A percentile compares a stretch with the other conserved stretches of the same genome.
phyloP scores from a whole-genome alignment of 768 basidiomycete species.

The Brasilioporus rufonigricans region DNA sequence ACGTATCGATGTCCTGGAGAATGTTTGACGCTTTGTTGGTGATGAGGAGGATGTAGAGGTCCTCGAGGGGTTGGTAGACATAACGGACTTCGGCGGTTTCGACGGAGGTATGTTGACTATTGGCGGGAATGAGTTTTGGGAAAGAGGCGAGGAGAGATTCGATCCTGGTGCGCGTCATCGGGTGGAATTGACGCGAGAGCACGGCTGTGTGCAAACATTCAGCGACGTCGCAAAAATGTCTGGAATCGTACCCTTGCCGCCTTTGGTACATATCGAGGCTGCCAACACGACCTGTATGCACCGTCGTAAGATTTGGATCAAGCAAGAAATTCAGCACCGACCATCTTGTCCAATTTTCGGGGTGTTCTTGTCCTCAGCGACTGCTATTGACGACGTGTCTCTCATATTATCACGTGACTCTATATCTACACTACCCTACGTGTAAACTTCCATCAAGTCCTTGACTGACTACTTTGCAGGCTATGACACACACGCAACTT shows the following conservation, averaged over 20 bases:
- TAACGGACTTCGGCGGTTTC: conserved; percentile 94
- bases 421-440: no score
- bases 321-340: conserved; percentile 4
- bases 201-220: conserved; percentile 55
- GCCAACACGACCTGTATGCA: conserved; percentile 78
- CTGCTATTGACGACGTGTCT: conserved; percentile 10
- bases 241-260: conserved; percentile 77
- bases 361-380: background rate
- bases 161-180: conserved; percentile 88
- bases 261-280: conserved; percentile 93
- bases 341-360: conserved; percentile 17
- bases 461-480: background rate
- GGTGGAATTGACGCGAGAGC: conserved; percentile 93
- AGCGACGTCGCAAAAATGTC: background rate
- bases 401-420: conserved; percentile 18
- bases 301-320: conserved; percentile 3
- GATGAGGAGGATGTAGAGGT: conserved; percentile 95
- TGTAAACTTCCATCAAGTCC: background rate
- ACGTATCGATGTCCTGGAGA: conserved; percentile 94
- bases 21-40: conserved; percentile 99
- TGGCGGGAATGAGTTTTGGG: conserved; percentile 93
- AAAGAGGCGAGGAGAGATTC: conserved; percentile 96
- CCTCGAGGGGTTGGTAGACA: conserved; percentile 95
- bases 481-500: conserved; percentile 14
- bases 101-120: conserved; percentile 94